Evolutionary conservation across 2,329 filamentous ascomycete species (phyloP), one percentile per base, ranked within the genome.

Genomic region (Fusarium cicatricum): DNA sequence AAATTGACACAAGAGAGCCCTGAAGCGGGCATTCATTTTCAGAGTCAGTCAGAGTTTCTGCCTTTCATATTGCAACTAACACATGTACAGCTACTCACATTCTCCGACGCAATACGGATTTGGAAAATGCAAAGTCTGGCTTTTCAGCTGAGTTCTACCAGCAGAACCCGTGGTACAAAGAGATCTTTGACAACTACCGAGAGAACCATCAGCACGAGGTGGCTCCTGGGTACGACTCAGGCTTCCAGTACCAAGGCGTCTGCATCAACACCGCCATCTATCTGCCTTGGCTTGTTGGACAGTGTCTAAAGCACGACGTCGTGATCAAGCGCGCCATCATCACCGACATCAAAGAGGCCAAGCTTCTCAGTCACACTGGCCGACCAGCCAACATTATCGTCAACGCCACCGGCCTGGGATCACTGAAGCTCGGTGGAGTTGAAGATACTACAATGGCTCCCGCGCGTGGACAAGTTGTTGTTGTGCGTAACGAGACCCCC

Each of bases 251-350:
- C 74, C 91, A 85, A 8, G 94, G 90, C 1, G 88, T 97, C 34
- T 97, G 93, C 76, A 94, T 97, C 73, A 97, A 98, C 77, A 91
- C 91, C 0, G 86, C 90, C 36, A 77, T 97, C 53, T 98, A 97
- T 75, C 85, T 97, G 2, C 86, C 91, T 4, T 97, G 90, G 86
- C 86, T 98, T 0, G 79, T 90, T 0, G 90, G 90, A 1, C 88
- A 95, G 76, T 96, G 91, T 72, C 81, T 90, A 23, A 86, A 85
- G 65, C 85, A 86, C 52, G 90, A 91, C 23, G 89, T 90, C 7
- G 78, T 85, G 1, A 78, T 94, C 68, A 83, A 85, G 66, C 84
- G 91, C 16, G 85, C 77, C 3, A 72, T 82, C 2, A 75, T 93
- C 40, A 75, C 77, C n/a, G 90, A 97, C 72, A 84, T 98, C 54